Conservation (phyloP, 2,329 filamentous ascomycete genomes). For the Camillea tinctor region DNA sequence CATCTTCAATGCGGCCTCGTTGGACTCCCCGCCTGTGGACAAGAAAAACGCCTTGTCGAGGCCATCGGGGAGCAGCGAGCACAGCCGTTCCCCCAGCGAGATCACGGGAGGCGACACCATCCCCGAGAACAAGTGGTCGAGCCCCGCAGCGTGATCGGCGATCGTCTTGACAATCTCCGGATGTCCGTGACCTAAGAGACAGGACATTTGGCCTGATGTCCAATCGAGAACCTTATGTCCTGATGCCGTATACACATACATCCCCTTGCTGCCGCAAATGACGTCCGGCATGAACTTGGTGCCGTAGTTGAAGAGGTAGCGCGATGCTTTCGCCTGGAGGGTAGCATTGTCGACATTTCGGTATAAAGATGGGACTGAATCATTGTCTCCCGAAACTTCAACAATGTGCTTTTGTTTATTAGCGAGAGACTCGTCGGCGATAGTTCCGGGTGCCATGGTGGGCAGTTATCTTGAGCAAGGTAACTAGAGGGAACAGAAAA, state of each 20-base stretch:
- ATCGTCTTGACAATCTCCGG: slow-evolving; percentile 57
- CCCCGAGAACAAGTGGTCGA: slow-evolving; percentile 59
- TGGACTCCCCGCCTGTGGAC: slow-evolving; percentile 55
- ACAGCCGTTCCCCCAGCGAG: slow-evolving; percentile 51
- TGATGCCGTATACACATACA: slow-evolving; percentile 45
- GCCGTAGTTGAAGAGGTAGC: slow-evolving; percentile 14
- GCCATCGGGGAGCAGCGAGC: slow-evolving; percentile 44
- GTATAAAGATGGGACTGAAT: slow-evolving; percentile 4
- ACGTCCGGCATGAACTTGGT: slow-evolving; percentile 31
- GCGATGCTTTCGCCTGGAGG: slow-evolving; percentile 9
- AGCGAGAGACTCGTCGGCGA: neutral
- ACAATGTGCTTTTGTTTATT: neutral
- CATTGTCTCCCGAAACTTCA: neutral
- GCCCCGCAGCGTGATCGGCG: slow-evolving; percentile 43
- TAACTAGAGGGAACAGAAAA: too few relatives aligned
- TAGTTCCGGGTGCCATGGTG: slow-evolving; percentile 3
- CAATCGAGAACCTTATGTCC: slow-evolving; percentile 53
- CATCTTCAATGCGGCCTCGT: slow-evolving; percentile 63
- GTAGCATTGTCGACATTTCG: slow-evolving; percentile 7
- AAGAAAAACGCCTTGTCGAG: slow-evolving; percentile 58
- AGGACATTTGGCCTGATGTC: slow-evolving; percentile 62
- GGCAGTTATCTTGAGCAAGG: too few relatives aligned
- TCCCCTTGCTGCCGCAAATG: slow-evolving; percentile 43
- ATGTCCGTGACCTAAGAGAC: slow-evolving; percentile 56
- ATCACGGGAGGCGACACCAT: slow-evolving; percentile 60